Evolutionary conservation across 805 yeast genomes (phyloP).

Genomic region (Yarrowia sp.): DNA sequence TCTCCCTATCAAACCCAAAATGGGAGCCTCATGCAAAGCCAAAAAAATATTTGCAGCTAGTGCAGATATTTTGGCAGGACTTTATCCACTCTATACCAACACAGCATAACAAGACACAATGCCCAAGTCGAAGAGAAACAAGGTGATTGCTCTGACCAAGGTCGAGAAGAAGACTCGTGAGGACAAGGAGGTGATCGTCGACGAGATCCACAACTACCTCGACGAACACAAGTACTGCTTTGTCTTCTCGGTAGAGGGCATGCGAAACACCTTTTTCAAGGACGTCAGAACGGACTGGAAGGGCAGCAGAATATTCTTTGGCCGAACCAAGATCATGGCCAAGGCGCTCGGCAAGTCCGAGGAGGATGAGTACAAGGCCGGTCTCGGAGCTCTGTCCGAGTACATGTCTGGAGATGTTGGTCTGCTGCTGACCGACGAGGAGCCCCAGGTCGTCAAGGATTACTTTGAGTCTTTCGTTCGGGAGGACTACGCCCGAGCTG

Average conservation of each 20-base stretch:
- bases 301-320: slow-evolving; percentile 87
- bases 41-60: slow-evolving; percentile 38
- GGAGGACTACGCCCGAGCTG: slow-evolving; percentile 89
- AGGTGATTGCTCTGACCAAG: slow-evolving; percentile 92
- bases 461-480: slow-evolving; percentile 81
- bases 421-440: slow-evolving; percentile 85
- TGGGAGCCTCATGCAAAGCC: slow-evolving; percentile 22
- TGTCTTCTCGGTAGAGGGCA: slow-evolving; percentile 87
- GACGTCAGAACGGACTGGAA: slow-evolving; percentile 91
- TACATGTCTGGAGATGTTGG: slow-evolving; percentile 82
- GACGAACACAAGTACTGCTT: slow-evolving; percentile 81
- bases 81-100: neutral
- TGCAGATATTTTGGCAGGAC: slow-evolving; percentile 34
- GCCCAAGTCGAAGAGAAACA: slow-evolving; percentile 98
- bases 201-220: slow-evolving; percentile 82
- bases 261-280: slow-evolving; percentile 94
- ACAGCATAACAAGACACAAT: slow-evolving; percentile 52
- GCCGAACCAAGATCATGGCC: slow-evolving; percentile 90
- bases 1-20: slow-evolving; percentile 4
- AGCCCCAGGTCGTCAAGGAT: slow-evolving; percentile 85
- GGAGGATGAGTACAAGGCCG: slow-evolving; percentile 89
- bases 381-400: slow-evolving; percentile 72
- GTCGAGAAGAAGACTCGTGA: slow-evolving; percentile 96
- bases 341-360: slow-evolving; percentile 89
- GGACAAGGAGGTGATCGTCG: slow-evolving; percentile 88